Conservation (phyloP, 2,329 filamentous ascomycete genomes). For the Fusarium nygamai region DNA sequence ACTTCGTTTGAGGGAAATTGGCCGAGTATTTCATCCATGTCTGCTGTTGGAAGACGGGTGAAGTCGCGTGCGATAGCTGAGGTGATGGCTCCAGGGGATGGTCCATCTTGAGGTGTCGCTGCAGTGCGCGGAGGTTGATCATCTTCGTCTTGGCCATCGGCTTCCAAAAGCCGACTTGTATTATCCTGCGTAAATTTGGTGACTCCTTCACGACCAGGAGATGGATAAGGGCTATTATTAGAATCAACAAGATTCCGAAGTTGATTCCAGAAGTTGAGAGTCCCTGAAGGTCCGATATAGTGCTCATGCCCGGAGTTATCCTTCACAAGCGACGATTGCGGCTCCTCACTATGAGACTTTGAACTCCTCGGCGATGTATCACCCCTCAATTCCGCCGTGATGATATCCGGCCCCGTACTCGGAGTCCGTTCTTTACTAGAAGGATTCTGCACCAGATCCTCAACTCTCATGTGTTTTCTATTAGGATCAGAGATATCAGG, state of each 20-base stretch:
- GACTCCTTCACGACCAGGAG: neutral
- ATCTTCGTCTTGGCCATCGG: constrained; percentile 24
- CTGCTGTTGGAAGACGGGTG: constrained; percentile 35
- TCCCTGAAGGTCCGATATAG: constrained; percentile 52
- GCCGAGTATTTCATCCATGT: constrained; percentile 44
- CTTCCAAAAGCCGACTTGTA: constrained; percentile 29
- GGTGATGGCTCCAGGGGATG: constrained; percentile 42
- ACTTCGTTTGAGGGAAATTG: constrained; percentile 42
- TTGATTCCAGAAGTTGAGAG: constrained; percentile 49
- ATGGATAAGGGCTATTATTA: constrained; percentile 13
- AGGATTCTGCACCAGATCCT: constrained; percentile 22
- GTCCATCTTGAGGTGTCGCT: constrained; percentile 21
- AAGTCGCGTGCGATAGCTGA: constrained; percentile 45
- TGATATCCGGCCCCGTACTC: neutral
- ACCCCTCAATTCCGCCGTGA: neutral
- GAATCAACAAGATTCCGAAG: constrained; percentile 46
- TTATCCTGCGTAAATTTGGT: constrained; percentile 31
- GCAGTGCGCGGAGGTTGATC: neutral
- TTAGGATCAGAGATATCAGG: constrained; percentile 42
- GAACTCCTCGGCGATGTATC: constrained; percentile 9
- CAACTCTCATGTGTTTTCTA: constrained; percentile 23
- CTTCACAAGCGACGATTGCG: constrained; percentile 42
- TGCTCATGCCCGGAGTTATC: constrained; percentile 50
- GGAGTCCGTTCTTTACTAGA: neutral
- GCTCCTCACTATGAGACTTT: constrained; percentile 30